phyloP scores from a whole-genome alignment of 108 stramenopile genomes.

The Conticribra guillardii region DNA sequence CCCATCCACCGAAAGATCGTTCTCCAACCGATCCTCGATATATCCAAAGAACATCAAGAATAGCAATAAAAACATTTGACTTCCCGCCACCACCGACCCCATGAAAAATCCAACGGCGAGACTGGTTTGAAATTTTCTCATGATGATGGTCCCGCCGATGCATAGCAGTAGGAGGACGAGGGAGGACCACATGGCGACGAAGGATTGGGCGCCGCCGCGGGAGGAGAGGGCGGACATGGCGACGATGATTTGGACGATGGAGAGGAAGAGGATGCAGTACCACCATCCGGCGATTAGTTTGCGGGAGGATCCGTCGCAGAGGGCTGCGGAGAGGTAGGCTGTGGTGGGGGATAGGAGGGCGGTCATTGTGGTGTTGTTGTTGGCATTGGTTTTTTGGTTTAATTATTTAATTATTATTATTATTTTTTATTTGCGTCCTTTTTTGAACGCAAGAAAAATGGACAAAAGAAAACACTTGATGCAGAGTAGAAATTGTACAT shows the following conservation, averaged over 20 bases:
- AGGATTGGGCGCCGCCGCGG: conserved; percentile 69
- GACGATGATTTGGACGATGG: conserved; percentile 64
- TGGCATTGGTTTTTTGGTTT: too few species aligned
- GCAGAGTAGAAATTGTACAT: too few species aligned
- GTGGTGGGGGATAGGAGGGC: conserved; percentile 60
- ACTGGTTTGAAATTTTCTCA: conserved; percentile 88
- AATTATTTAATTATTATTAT: too few species aligned
- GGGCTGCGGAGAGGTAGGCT: conserved; percentile 60
- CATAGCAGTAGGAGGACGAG: conserved; percentile 66
- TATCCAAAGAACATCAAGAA: conserved; percentile 74
- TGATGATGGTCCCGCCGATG: conserved; percentile 90
- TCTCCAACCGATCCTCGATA: conserved; percentile 58
- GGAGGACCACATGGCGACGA: conserved; percentile 77
- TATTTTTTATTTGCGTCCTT: too few species aligned
- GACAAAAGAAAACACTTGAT: too few species aligned
- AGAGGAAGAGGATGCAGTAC: conserved; percentile 84
- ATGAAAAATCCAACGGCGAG: conserved; percentile 89
- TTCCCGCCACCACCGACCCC: conserved; percentile 81
- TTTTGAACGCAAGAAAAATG: too few species aligned
- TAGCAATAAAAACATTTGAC: conserved; percentile 85
- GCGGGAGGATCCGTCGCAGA: conserved; percentile 82
- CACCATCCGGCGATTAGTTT: conserved; percentile 94
- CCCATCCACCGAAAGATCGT: conserved; percentile 54
- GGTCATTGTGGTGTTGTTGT: conserved; percentile 43
- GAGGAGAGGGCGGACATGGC: conserved; percentile 72